Conservation (phyloP, 225 moss, liverwort and hornwort genomes). For the Lunularia cruciata region DNA sequence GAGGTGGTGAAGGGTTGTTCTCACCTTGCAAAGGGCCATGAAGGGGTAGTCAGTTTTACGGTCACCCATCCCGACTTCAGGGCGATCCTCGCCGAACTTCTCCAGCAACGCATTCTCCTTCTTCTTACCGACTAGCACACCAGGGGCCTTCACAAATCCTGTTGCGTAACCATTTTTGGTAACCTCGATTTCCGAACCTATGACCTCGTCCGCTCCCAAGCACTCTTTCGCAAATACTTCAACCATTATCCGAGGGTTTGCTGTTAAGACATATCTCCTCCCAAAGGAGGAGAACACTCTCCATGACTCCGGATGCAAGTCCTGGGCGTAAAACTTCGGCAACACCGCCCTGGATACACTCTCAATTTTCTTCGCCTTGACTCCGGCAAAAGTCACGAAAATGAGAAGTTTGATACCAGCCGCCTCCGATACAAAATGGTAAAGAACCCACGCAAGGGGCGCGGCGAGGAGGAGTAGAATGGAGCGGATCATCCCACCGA, state of each 20-base stretch:
- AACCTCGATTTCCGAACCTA: slow-evolving; percentile 80
- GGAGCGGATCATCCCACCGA: slow-evolving; percentile 58
- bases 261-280: slow-evolving; percentile 64
- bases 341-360: slow-evolving; percentile 73
- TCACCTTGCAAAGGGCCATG: slow-evolving; percentile 49
- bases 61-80: slow-evolving; percentile 53
- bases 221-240: slow-evolving; percentile 77
- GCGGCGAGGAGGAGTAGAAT: slow-evolving; percentile 52
- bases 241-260: slow-evolving; percentile 86
- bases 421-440: slow-evolving; percentile 57
- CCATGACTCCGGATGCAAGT: slow-evolving; percentile 70
- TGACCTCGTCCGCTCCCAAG: slow-evolving; percentile 75
- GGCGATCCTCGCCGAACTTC: slow-evolving; percentile 30
- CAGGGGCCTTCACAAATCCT: slow-evolving; percentile 60
- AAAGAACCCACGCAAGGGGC: slow-evolving; percentile 62
- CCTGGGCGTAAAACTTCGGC: slow-evolving; percentile 80
- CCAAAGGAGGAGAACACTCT: slow-evolving; percentile 68
- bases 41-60: slow-evolving; percentile 47
- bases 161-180: slow-evolving; percentile 54
- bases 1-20: neutral
- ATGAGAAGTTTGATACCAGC: slow-evolving; percentile 75
- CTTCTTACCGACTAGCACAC: slow-evolving; percentile 64
- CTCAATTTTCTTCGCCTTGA: slow-evolving; percentile 71
- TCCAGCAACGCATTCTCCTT: slow-evolving; percentile 32
- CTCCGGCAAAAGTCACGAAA: slow-evolving; percentile 58